phyloP scores from a whole-genome alignment of 2,329 filamentous ascomycete genomes.

The Phaeosphaeriaceae sp. region DNA sequence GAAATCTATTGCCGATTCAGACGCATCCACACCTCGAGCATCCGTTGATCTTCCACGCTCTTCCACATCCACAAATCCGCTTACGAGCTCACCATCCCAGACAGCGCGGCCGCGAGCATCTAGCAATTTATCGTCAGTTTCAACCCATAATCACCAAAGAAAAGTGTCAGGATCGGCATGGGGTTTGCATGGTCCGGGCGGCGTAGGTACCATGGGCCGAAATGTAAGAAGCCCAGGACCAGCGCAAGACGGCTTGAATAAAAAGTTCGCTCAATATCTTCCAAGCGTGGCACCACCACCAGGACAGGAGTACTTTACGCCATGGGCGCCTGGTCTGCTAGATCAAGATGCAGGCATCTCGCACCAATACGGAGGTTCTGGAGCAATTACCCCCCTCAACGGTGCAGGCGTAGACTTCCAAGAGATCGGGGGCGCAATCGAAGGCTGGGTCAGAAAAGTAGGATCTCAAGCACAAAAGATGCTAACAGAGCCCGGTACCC shows the following conservation, averaged over 20 bases:
- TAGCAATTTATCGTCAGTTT: conserved; percentile 48
- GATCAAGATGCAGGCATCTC: conserved; percentile 39
- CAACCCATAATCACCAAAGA: conserved; percentile 43
- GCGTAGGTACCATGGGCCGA: conserved; percentile 80
- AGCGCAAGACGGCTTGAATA: conserved; percentile 81
- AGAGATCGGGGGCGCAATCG: conserved; percentile 83
- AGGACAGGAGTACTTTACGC: conserved; percentile 62
- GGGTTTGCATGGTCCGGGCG: conserved; percentile 78
- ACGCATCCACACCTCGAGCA: conserved; percentile 68
- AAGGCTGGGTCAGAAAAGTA: conserved; percentile 87
- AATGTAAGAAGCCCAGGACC: conserved; percentile 78
- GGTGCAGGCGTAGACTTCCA: conserved; percentile 64
- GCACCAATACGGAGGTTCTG: conserved; percentile 36
- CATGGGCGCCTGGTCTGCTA: conserved; percentile 46
- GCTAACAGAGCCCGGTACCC: conserved; percentile 41
- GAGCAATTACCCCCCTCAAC: conserved; percentile 35
- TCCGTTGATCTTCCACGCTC: conserved; percentile 67
- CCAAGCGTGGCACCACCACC: conserved; percentile 71
- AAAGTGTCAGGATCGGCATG: conserved; percentile 54
- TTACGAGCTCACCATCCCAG: conserved; percentile 47
- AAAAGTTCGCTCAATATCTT: conserved; percentile 81
- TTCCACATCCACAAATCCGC: conserved; percentile 40
- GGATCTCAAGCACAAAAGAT: conserved; percentile 64
- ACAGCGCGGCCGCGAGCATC: conserved; percentile 43
- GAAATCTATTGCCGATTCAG: conserved; percentile 76